Evolutionary conservation across 192 early-diverging fungal species (phyloP).

Genomic region (Podila verticillata): DNA sequence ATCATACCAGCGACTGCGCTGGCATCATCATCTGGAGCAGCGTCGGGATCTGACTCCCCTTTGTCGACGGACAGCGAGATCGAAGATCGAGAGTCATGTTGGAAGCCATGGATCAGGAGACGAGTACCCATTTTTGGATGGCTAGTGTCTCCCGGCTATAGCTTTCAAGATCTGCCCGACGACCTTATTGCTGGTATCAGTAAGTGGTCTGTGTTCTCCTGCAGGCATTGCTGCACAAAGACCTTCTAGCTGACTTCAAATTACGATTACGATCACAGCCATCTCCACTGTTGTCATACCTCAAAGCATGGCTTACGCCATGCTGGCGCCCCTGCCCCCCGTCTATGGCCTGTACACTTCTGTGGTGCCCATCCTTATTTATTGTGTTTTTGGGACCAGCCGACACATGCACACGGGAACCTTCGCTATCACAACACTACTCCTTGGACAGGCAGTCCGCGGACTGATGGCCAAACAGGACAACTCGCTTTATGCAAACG

Average conservation of each 20-base stretch:
- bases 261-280: constrained; percentile 9
- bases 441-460: constrained; percentile 50
- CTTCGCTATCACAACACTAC: constrained; percentile 48
- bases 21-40: too few relatives aligned
- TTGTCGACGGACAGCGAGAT: too few relatives aligned
- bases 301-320: constrained; percentile 59
- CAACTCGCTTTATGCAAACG: not conserved
- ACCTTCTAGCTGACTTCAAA: not conserved
- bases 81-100: constrained; percentile 22
- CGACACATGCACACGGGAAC: constrained; percentile 53
- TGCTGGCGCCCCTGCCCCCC: constrained; percentile 53
- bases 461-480: constrained; percentile 28
- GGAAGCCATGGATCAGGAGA: constrained; percentile 34
- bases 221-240: not conserved
- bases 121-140: constrained; percentile 35
- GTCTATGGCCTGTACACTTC: constrained; percentile 58
- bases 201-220: constrained; percentile 12
- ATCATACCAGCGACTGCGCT: not conserved
- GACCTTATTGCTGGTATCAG: constrained; percentile 51
- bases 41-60: not conserved
- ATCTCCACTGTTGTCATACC: constrained; percentile 55
- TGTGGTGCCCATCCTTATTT: constrained; percentile 44
- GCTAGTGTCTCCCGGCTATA: constrained; percentile 43
- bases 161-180: constrained; percentile 23
- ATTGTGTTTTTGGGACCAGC: constrained; percentile 52